Evolutionary conservation across 2,329 filamentous ascomycete genomes (phyloP), one percentile per base, ranked within the genome.

Genomic region (Aspergillus sp.): DNA sequence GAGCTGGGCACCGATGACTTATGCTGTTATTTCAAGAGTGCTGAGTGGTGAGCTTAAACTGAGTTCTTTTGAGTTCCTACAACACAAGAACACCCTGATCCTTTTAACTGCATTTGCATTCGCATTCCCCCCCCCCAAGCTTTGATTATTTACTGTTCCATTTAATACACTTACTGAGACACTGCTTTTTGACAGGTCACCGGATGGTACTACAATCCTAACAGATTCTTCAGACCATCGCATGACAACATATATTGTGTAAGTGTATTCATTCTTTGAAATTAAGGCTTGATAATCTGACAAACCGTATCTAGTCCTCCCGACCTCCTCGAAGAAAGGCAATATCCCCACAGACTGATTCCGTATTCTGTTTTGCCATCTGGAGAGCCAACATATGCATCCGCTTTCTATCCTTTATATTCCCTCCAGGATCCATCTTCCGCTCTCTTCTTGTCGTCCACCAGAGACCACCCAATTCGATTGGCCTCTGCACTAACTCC

Each of bases 191-290:
- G 13, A 46, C 54, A 79, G 80, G 79, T 76, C 80, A 7, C 73
- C 82, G 15, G 85, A 87, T 67, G 85, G 85, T 6, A 85, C 82
- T 1, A 81, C 78, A 20, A 67, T 87, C 22, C 67, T 88, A 57
- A 82, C 83, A 2, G 79, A 80, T 41, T 82, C 77, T 57, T 79
- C 76, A 19, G 78, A 83, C 61, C 75, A 82, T 51, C 68, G 73
- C 56, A 74, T 83, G n/a, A 76, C 81, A 63, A 80, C 80, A 1
- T 85, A 82, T 65, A 75, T 85, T 6, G 66, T 86, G 73, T 84
- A 72, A 68, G 74, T 68, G 33, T 45, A 13, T 13, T 46, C 8
- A 5, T 11, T 22, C 27, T 34, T 17, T 17, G 4, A 46, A 12
- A 17, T 49, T 5, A 34, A 49, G 33, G 44, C 24, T 34, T 34